Percentiles rank a stretch among this genome's conserved stretches.
Evolutionary conservation across 306 rosid genomes (phyloP).

Genomic region (Rosa persica): DNA sequence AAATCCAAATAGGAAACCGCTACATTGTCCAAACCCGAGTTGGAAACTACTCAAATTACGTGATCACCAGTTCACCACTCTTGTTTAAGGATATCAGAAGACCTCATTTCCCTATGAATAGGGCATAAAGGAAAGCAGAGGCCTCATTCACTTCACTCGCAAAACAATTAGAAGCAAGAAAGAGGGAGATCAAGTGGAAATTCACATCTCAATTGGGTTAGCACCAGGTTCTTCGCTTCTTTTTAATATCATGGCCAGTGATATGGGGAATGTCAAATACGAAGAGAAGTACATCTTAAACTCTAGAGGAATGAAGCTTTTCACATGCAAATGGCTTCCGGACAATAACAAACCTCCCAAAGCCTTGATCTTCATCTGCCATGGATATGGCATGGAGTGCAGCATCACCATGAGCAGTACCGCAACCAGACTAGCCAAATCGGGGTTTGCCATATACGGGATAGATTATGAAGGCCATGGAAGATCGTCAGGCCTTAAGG

Average conservation of each 20-base stretch:
- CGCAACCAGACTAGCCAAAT: constrained; percentile 57
- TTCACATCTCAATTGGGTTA: background rate
- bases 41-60: background rate
- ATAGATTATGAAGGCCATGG: constrained; percentile 97
- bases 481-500: constrained; percentile 69
- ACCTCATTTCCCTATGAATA: background rate
- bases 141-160: background rate
- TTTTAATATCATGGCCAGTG: constrained; percentile 13
- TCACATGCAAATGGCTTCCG: constrained; percentile 66
- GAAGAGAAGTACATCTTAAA: constrained; percentile 60
- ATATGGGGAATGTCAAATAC: constrained; percentile 32
- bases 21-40: background rate
- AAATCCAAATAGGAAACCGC: background rate
- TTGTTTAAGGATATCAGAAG: no score
- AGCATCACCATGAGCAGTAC: constrained; percentile 89
- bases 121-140: background rate
- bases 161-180: background rate
- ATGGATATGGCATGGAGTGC: constrained; percentile 96
- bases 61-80: background rate
- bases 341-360: constrained; percentile 53
- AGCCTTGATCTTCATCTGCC: constrained; percentile 71
- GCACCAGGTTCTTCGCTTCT: background rate
- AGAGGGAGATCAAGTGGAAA: background rate
- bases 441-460: constrained; percentile 76
- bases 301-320: constrained; percentile 59